Percentiles rank a stretch among this genome's conserved stretches.
These are phyloP conservation scores for Plantago major DNA, from an alignment of 257 asterid genomes.

Conservation along the genomic window DNA sequence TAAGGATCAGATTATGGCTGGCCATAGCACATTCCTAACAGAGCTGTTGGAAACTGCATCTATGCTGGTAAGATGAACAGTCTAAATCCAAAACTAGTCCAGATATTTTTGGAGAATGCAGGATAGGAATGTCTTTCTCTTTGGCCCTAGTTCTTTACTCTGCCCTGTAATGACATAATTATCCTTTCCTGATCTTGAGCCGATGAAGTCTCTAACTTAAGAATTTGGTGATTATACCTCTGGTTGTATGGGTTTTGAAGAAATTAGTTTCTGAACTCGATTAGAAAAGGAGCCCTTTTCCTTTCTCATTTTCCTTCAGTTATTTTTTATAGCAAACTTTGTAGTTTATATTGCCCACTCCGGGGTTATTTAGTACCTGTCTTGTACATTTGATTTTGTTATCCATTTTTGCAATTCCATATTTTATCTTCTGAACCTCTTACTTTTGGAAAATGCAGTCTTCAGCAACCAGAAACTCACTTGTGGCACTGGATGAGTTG, in stretches of 20 bases:
- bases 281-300: no score
- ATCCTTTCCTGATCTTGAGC: neutral
- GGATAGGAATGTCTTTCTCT: conserved; percentile 10
- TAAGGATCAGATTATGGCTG: conserved; percentile 93
- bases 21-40: conserved; percentile 93
- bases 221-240: neutral
- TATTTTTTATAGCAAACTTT: no score
- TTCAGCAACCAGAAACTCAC: conserved; percentile 71
- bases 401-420: neutral
- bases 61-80: conserved; percentile 65
- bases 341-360: no score
- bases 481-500: conserved; percentile 93
- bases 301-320: no score
- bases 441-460: conserved; percentile 42
- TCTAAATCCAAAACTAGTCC: neutral
- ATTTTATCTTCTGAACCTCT: conserved; percentile 18
- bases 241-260: neutral
- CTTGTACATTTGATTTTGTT: no score
- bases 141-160: no score
- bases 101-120: neutral
- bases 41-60: conserved; percentile 92
- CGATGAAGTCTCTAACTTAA: neutral
- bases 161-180: no score
- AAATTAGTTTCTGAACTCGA: no score
- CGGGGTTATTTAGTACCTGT: neutral